Evolutionary conservation across 2,329 filamentous ascomycete genomes (phyloP).

Genomic region (Fusarium austroafricanum): DNA sequence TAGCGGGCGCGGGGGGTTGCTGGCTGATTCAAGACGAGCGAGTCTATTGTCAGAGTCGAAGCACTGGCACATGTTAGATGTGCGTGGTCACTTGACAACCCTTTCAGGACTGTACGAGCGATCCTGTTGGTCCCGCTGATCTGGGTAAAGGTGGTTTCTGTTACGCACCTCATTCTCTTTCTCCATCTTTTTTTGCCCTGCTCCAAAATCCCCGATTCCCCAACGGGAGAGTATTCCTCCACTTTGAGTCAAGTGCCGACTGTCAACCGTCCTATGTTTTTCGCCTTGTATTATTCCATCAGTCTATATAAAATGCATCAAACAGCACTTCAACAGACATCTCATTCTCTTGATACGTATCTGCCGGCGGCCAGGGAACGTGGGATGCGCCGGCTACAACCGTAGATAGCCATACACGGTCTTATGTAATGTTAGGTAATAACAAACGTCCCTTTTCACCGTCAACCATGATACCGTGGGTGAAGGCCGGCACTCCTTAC

Average conservation of each 20-base stretch:
- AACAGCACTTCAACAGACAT: too few relatives aligned
- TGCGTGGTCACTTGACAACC: constrained; percentile 38
- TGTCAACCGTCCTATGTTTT: constrained; percentile 45
- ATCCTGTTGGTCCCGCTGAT: constrained; percentile 33
- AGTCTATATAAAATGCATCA: neutral
- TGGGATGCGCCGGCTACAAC: constrained; percentile 42
- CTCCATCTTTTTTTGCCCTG: constrained; percentile 19
- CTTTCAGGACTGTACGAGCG: constrained; percentile 23
- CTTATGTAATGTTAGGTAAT: constrained; percentile 49
- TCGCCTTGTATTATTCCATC: constrained; percentile 36
- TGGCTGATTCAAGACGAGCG: too few relatives aligned
- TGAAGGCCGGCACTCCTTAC: constrained; percentile 40
- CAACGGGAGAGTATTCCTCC: constrained; percentile 29
- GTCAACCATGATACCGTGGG: constrained; percentile 24
- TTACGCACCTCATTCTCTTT: constrained; percentile 24
- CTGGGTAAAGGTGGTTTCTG: constrained; percentile 32
- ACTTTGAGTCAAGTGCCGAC: constrained; percentile 36
- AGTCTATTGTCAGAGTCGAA: too few relatives aligned
- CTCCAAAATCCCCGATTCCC: constrained; percentile 33
- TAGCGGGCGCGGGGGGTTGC: constrained; percentile 32
- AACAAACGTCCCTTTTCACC: constrained; percentile 15
- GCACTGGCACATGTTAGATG: neutral
- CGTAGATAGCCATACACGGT: constrained; percentile 40
- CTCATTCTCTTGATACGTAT: neutral
- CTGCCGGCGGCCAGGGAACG: constrained; percentile 35